A percentile compares a stretch with the other conserved stretches of the same genome.
Evolutionary conservation across 2,329 filamentous ascomycete species (phyloP).

Genomic region (Penicillium crustosum): DNA sequence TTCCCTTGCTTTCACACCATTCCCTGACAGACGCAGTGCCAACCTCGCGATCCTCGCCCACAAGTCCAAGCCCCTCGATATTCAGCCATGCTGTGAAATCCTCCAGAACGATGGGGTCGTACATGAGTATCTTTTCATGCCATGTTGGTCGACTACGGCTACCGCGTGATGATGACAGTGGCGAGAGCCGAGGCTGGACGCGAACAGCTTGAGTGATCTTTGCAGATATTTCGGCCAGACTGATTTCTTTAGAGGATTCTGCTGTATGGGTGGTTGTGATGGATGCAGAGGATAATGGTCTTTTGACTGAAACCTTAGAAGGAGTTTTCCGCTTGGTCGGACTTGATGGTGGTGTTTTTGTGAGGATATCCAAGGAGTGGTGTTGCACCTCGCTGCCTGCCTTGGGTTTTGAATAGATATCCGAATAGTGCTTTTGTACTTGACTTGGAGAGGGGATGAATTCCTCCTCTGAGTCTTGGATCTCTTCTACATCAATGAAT

Average conservation of each 20-base stretch:
- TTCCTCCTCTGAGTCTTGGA: slow-evolving; percentile 42
- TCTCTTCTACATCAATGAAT: slow-evolving; percentile 36
- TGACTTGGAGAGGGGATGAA: slow-evolving; percentile 30
- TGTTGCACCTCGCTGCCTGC: not conserved
- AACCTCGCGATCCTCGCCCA: slow-evolving; percentile 66
- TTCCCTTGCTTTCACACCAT: slow-evolving; percentile 85
- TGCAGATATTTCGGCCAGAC: slow-evolving; percentile 42
- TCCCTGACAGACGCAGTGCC: slow-evolving; percentile 68
- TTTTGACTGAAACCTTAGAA: slow-evolving; percentile 12
- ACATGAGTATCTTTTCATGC: slow-evolving; percentile 91
- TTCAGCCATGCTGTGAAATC: slow-evolving; percentile 85
- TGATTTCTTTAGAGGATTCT: slow-evolving; percentile 17
- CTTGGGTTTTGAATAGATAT: slow-evolving; percentile 6
- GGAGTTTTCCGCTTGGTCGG: slow-evolving; percentile 15
- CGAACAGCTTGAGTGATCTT: slow-evolving; percentile 53
- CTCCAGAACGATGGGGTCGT: slow-evolving; percentile 85
- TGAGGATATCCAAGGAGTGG: slow-evolving; percentile 16
- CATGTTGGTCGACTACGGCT: slow-evolving; percentile 60
- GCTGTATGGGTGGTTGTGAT: not conserved
- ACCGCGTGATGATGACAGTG: slow-evolving; percentile 28
- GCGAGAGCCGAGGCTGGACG: slow-evolving; percentile 35
- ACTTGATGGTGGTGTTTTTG: slow-evolving; percentile 8
- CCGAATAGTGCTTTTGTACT: slow-evolving; percentile 22
- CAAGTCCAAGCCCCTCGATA: slow-evolving; percentile 61
- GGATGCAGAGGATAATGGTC: not conserved